Evolutionary conservation across 2,329 filamentous ascomycete genomes (phyloP).

Genomic region (Ophiobolus disseminans): DNA sequence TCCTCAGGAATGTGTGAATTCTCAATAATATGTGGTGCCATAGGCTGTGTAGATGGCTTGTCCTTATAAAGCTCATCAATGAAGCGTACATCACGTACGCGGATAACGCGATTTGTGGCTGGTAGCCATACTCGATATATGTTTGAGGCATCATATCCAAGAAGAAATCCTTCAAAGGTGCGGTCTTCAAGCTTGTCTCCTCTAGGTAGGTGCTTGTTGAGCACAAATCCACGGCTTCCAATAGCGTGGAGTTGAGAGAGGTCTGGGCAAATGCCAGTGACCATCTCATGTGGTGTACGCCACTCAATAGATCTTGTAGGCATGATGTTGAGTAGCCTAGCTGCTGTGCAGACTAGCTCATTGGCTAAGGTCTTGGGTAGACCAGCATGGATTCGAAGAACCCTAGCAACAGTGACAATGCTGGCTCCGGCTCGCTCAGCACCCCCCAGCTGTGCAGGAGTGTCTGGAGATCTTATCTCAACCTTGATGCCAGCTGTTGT

Average conservation of each 20-base stretch:
- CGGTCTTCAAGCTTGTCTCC: slow-evolving; percentile 8
- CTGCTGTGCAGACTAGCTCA: slow-evolving; percentile 10
- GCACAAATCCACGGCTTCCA: background rate
- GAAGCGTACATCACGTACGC: slow-evolving; percentile 8
- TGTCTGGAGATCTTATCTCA: slow-evolving; percentile 1
- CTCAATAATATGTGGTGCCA: background rate
- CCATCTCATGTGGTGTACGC: too few relatives aligned
- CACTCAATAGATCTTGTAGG: slow-evolving; percentile 4
- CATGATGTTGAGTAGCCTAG: slow-evolving; percentile 16
- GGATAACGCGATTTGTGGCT: slow-evolving; percentile 5
- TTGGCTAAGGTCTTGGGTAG: slow-evolving; percentile 10
- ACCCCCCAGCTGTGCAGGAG: slow-evolving; percentile 2
- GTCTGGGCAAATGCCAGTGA: background rate
- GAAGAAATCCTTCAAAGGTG: slow-evolving; percentile 15
- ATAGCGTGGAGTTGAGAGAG: background rate
- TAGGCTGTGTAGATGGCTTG: background rate
- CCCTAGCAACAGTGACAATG: slow-evolving; percentile 6
- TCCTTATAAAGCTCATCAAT: slow-evolving; percentile 7
- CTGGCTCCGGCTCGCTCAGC: slow-evolving; percentile 3
- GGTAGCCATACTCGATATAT: slow-evolving; percentile 18
- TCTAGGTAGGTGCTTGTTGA: slow-evolving; percentile 1
- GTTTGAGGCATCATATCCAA: slow-evolving; percentile 19
- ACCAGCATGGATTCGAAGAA: background rate
- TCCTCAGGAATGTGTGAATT: background rate
- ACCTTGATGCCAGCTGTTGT: slow-evolving; percentile 3